Conservation (phyloP, 129 eudicot genomes). For the Arctium lappa region DNA sequence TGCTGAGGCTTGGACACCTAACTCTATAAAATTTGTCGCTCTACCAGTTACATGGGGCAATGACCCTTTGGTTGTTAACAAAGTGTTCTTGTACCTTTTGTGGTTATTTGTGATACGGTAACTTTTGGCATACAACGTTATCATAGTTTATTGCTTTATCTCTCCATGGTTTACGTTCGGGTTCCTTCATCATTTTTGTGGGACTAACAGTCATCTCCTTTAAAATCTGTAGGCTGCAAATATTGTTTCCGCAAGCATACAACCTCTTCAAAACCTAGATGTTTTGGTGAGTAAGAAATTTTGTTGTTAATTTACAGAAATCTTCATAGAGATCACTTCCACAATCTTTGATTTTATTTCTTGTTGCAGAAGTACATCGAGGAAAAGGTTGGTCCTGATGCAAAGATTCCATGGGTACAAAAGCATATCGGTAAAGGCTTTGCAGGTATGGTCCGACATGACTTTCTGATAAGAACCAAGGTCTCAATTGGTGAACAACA, state of each 20-base stretch:
- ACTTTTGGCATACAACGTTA: neutral
- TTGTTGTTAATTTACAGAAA: neutral
- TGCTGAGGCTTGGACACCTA: neutral
- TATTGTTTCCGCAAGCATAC: conserved; percentile 76
- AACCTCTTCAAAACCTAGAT: conserved; percentile 73
- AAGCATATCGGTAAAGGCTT: conserved; percentile 61
- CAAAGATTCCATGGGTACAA: conserved; percentile 63
- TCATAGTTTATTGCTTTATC: neutral
- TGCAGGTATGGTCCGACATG: conserved; percentile 44
- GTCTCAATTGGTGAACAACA: too few relatives aligned
- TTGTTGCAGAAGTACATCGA: conserved; percentile 51
- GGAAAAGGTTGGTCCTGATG: conserved; percentile 65
- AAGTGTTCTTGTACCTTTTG: neutral
- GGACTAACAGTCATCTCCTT: conserved; percentile 4
- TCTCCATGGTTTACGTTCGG: neutral
- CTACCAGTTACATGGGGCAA: neutral
- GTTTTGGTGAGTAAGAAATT: conserved; percentile 42
- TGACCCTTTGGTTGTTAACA: neutral
- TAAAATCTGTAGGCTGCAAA: conserved; percentile 62
- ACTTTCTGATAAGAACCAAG: neutral
- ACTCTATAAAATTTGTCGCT: neutral
- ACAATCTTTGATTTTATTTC: neutral
- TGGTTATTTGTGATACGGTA: neutral
- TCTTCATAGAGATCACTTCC: neutral
- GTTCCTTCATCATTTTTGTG: conserved; percentile 9